Conservation (phyloP, 768 basidiomycete species). For the Zangia roseola region DNA sequence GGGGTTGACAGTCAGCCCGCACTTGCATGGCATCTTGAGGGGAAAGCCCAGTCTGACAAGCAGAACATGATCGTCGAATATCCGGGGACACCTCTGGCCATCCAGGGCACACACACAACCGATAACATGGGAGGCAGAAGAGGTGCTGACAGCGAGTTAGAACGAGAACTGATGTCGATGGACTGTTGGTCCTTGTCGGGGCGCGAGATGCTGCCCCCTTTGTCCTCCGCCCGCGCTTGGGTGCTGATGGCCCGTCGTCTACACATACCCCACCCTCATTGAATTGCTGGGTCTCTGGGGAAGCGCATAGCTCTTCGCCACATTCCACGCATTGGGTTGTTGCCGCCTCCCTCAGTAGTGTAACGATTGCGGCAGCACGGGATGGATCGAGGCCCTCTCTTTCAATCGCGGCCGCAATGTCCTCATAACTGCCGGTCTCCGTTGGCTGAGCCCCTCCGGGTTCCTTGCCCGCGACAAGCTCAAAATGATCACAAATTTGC, state of each 20-base stretch:
- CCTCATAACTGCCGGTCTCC: constrained; percentile 65
- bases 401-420: constrained; percentile 71
- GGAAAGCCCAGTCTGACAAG: constrained; percentile 68
- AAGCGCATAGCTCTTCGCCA: constrained; percentile 64
- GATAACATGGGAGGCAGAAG: constrained; percentile 87
- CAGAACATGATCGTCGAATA: constrained; percentile 63
- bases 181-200: constrained; percentile 74
- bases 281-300: constrained; percentile 41
- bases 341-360: constrained; percentile 81
- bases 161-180: constrained; percentile 59
- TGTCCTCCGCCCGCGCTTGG: constrained; percentile 53
- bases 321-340: constrained; percentile 91
- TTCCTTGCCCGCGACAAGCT: constrained; percentile 77
- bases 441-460: constrained; percentile 43
- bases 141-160: constrained; percentile 94
- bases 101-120: constrained; percentile 68
- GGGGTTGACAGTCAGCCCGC: constrained; percentile 53
- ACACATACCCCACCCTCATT: constrained; percentile 41
- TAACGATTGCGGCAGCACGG: constrained; percentile 80
- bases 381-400: constrained; percentile 73
- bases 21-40: constrained; percentile 83
- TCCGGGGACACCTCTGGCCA: constrained; percentile 74
- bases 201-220: constrained; percentile 60
- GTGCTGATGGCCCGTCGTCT: constrained; percentile 51
- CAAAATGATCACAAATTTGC: constrained; percentile 97